Evolutionary conservation across 2,329 filamentous ascomycete species (phyloP).

Genomic region (Claviceps sp.): DNA sequence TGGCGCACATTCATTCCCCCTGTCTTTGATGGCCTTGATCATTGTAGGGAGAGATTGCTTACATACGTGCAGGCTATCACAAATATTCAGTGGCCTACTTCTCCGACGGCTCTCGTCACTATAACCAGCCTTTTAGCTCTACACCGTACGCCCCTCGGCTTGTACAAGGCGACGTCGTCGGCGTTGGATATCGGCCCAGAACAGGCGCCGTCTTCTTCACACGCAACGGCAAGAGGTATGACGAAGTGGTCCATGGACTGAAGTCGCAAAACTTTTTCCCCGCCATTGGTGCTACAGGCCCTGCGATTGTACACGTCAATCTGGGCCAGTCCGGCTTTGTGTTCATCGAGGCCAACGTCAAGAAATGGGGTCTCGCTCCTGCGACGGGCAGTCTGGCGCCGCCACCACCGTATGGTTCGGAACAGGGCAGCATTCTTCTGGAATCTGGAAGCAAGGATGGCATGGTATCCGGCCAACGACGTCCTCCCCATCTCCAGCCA

Average conservation of each 20-base stretch:
- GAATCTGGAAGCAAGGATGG: slow-evolving; percentile 64
- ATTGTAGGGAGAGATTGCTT: not conserved
- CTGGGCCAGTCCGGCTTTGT: slow-evolving; percentile 97
- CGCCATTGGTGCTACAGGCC: slow-evolving; percentile 89
- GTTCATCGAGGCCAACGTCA: slow-evolving; percentile 98
- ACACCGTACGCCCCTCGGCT: slow-evolving; percentile 72
- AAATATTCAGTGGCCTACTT: slow-evolving; percentile 86
- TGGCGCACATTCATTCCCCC: not conserved
- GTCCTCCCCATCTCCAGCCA: slow-evolving; percentile 32
- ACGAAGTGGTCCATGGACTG: slow-evolving; percentile 84
- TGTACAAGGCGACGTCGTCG: slow-evolving; percentile 89
- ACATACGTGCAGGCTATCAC: slow-evolving; percentile 51
- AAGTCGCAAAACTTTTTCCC: slow-evolving; percentile 97
- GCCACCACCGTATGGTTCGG: slow-evolving; percentile 90
- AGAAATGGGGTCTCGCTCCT: slow-evolving; percentile 96
- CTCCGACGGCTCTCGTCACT: slow-evolving; percentile 73
- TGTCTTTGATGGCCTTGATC: not conserved
- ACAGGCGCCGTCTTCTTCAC: slow-evolving; percentile 97
- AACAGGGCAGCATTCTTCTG: slow-evolving; percentile 89
- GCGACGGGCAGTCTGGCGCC: slow-evolving; percentile 92
- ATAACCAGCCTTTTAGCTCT: slow-evolving; percentile 80
- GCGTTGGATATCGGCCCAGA: slow-evolving; percentile 85
- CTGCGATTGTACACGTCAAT: slow-evolving; percentile 87
- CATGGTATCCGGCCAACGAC: slow-evolving; percentile 30
- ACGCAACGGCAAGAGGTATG: slow-evolving; percentile 91